Evolutionary conservation across 2,329 filamentous ascomycete species (phyloP).

Genomic region (Alternaria angustiovoidea): DNA sequence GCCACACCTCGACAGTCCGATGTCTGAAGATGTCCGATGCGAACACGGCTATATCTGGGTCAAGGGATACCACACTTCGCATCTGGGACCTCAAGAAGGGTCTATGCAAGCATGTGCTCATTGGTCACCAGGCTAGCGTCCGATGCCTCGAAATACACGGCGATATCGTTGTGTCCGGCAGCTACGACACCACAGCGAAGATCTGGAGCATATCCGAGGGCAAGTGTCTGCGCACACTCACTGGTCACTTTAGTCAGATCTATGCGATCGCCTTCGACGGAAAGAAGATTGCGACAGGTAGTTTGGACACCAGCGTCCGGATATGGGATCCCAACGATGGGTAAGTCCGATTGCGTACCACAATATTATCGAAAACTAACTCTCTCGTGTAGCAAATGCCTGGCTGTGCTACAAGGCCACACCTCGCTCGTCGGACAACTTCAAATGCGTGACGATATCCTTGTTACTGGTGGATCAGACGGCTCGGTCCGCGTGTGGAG

Average conservation of each 20-base stretch:
- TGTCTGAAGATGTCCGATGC: constrained; percentile 97
- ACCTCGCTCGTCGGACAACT: constrained; percentile 96
- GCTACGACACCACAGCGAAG: constrained; percentile 95
- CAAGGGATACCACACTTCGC: constrained; percentile 89
- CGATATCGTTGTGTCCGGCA: constrained; percentile 96
- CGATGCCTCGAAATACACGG: constrained; percentile 95
- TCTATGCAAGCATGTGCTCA: constrained; percentile 86
- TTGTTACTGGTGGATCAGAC: constrained; percentile 95
- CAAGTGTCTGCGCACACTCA: constrained; percentile 85
- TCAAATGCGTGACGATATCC: constrained; percentile 91
- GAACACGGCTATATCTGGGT: constrained; percentile 94
- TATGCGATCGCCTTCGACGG: constrained; percentile 99
- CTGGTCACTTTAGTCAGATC: constrained; percentile 97
- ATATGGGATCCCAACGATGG: constrained; percentile 95
- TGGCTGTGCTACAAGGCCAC: constrained; percentile 93
- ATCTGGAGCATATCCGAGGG: constrained; percentile 99
- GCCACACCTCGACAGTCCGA: constrained; percentile 94
- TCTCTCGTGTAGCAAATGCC: constrained; percentile 65
- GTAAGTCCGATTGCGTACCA: constrained; percentile 59
- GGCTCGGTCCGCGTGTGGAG: constrained; percentile 98
- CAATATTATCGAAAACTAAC: constrained; percentile 19
- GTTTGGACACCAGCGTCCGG: constrained; percentile 92
- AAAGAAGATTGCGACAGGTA: constrained; percentile 90
- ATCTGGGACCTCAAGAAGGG: constrained; percentile 95
- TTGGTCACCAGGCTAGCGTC: constrained; percentile 95